phyloP scores from a whole-genome alignment of 768 basidiomycete species.

The Strobilomyces dryophilus region DNA sequence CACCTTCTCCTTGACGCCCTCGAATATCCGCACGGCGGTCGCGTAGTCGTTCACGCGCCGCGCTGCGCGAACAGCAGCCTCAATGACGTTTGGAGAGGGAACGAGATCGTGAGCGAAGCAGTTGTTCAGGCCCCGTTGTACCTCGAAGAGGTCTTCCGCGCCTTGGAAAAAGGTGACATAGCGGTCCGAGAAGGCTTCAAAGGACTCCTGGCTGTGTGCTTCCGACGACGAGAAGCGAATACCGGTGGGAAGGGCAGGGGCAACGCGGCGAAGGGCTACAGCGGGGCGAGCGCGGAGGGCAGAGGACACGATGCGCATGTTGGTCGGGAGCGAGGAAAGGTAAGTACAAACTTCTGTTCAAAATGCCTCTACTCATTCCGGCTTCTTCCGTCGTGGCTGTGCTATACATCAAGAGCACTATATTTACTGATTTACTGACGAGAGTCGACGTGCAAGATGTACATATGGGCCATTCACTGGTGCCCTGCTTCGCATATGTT shows the following conservation, averaged over 20 bases:
- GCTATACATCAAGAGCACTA: neutral
- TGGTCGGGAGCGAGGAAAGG: constrained; percentile 21
- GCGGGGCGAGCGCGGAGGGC: constrained; percentile 61
- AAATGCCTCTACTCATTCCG: constrained; percentile 11
- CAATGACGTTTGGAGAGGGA: constrained; percentile 76
- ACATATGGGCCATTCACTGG: too few species aligned
- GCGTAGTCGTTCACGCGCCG: constrained; percentile 95
- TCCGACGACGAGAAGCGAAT: constrained; percentile 40
- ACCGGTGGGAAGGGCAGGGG: constrained; percentile 39
- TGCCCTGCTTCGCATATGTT: too few species aligned
- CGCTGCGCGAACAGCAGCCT: constrained; percentile 83
- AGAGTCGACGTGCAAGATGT: too few species aligned
- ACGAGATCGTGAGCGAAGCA: constrained; percentile 99
- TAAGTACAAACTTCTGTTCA: neutral
- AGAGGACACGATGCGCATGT: constrained; percentile 59
- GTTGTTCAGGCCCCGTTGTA: constrained; percentile 98
- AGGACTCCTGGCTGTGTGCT: constrained; percentile 84
- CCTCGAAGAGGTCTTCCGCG: constrained; percentile 95
- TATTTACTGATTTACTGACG: neutral
- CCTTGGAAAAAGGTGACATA: constrained; percentile 92
- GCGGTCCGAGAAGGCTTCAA: constrained; percentile 90
- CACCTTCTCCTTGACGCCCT: constrained; percentile 95
- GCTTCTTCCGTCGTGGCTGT: constrained; percentile 20
- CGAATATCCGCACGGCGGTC: constrained; percentile 93
- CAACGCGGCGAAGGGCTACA: constrained; percentile 36